Percentiles rank a stretch among this genome's conserved stretches.
Conservation (phyloP, 495 filamentous ascomycete species). For the Aspergillus cavernicola region DNA sequence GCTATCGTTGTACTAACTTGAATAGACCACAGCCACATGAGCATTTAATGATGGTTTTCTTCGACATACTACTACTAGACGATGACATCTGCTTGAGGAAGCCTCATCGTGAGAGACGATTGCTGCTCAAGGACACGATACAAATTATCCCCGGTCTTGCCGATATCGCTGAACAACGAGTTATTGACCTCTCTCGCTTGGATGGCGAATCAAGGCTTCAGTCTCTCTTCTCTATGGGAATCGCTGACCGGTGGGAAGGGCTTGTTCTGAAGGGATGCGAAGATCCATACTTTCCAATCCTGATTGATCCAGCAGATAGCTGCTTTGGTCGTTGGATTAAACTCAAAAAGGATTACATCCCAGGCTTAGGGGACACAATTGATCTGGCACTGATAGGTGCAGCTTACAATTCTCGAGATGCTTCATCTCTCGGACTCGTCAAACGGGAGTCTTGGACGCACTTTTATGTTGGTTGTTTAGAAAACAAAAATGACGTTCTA, state of each 20-base stretch:
- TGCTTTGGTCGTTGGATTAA: slow-evolving; percentile 65
- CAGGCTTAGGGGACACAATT: slow-evolving; percentile 70
- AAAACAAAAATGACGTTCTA: slow-evolving; percentile 63
- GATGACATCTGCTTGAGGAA: slow-evolving; percentile 58
- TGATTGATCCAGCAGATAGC: slow-evolving; percentile 20
- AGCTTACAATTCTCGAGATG: slow-evolving; percentile 58
- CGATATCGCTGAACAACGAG: slow-evolving; percentile 55
- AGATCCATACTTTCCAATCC: slow-evolving; percentile 68
- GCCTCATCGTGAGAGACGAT: slow-evolving; percentile 58
- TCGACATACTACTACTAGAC: slow-evolving; percentile 72
- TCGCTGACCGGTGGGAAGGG: slow-evolving; percentile 66
- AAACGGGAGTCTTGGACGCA: slow-evolving; percentile 65
- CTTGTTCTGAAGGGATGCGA: slow-evolving; percentile 75
- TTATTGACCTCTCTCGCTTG: slow-evolving; percentile 55
- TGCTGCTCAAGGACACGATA: slow-evolving; percentile 56
- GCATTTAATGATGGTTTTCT: slow-evolving; percentile 81
- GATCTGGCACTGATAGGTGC: slow-evolving; percentile 78
- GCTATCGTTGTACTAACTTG: slow-evolving; percentile 9
- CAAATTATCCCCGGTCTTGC: slow-evolving; percentile 54
- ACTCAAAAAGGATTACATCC: slow-evolving; percentile 88
- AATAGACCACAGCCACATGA: slow-evolving; percentile 60
- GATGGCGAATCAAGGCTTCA: slow-evolving; percentile 48
- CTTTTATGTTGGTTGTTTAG: slow-evolving; percentile 73
- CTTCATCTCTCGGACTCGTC: slow-evolving; percentile 35
- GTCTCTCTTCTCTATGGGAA: slow-evolving; percentile 60